Conservation (phyloP, 1,284 basidiomycete species). For the Veloboletus limbatus region DNA sequence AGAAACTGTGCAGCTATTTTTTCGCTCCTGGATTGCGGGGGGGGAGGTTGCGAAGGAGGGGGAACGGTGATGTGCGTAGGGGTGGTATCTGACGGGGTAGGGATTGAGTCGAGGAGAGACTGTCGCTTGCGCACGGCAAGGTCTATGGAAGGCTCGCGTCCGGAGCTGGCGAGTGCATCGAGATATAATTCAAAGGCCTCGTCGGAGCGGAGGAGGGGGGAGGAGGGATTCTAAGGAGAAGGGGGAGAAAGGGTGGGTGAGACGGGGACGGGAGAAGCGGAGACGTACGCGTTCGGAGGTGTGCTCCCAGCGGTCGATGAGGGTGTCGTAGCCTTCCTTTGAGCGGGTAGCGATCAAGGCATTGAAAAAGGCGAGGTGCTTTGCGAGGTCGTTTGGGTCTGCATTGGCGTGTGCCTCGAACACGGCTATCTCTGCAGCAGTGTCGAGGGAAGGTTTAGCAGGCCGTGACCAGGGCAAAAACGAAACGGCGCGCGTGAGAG, state of each 20-base stretch:
- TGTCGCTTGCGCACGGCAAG: conserved; percentile 67
- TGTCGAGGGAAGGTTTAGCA: conserved; percentile 56
- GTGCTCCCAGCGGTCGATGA: conserved; percentile 76
- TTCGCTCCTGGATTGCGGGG: conserved; percentile 39
- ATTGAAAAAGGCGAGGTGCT: conserved; percentile 68
- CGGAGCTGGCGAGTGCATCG: conserved; percentile 59
- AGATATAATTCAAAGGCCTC: conserved; percentile 72
- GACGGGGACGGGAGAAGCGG: background rate
- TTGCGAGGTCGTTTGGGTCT: conserved; percentile 60
- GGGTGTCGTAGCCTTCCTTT: conserved; percentile 64
- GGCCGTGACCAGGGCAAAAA: conserved; percentile 51
- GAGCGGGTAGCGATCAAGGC: conserved; percentile 62
- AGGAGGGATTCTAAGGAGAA: conserved; percentile 68
- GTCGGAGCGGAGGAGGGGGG: conserved; percentile 64
- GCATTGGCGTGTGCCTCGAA: conserved; percentile 75
- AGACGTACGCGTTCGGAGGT: conserved; percentile 74
- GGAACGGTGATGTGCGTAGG: conserved; percentile 5
- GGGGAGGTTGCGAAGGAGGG: conserved; percentile 17
- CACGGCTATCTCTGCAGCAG: conserved; percentile 64
- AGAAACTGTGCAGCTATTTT: conserved; percentile 60
- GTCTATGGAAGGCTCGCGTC: conserved; percentile 55
- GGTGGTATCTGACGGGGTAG: conserved; percentile 20
- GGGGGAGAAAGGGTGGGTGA: conserved; percentile 6
- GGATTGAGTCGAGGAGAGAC: conserved; percentile 45
- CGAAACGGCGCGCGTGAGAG: conserved; percentile 36